Base-by-base conservation (phyloP, 768 basidiomycete species). In the Leucosporidium creatinivorum region DNA sequence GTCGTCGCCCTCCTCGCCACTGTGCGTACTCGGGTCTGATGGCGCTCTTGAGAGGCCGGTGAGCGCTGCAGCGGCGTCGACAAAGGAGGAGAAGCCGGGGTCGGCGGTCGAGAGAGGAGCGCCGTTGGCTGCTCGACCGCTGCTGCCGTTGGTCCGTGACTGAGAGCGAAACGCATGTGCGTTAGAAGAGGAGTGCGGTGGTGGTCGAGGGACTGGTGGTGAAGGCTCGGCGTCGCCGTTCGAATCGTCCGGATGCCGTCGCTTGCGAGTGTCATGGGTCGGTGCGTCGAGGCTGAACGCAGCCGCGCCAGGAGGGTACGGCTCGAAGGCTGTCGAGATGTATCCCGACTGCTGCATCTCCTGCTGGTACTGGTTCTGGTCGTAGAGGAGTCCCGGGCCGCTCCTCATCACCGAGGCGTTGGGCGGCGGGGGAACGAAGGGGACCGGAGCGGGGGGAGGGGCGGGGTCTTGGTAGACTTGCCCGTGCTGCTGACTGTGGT, bases 11-110 rank as follows among this genome's bases (percentile, higher is more conserved):
- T 68, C 70, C 44, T 62, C 67, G 62, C 65, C 66, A 21, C 61
- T 65, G 58, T 54, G 61, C 13, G 26, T 4, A 9, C 28, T 50
- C 13, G 70, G 62, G 23, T 72, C 70, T 0, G 65, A 63, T 6
- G 67, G 67, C 6, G 26, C 58, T 5, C 65, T 30, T 13, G 67
- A 65, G 67, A 72, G 66, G 19, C 65, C 70, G 3, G 67, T 63
- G 21, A 72, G 33, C 10, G 65, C 68, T 6, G 61, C 44, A 17
- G 70, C 70, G 39, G 70, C 70, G 59, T 69, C 67, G 59, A 72
- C 70, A n/a, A 72, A 72, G 7, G 65, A 66, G 1, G 63, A 63
- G 49, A 71, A 71, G n/a, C 26, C 48, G 25, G 70, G 64, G 12
- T 71, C 70, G 6, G 63, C 49, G 8, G 61, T 31, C 30, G 61